Conservation (phyloP, 2,329 filamentous ascomycete species). For the Pestalotiopsis sp. region DNA sequence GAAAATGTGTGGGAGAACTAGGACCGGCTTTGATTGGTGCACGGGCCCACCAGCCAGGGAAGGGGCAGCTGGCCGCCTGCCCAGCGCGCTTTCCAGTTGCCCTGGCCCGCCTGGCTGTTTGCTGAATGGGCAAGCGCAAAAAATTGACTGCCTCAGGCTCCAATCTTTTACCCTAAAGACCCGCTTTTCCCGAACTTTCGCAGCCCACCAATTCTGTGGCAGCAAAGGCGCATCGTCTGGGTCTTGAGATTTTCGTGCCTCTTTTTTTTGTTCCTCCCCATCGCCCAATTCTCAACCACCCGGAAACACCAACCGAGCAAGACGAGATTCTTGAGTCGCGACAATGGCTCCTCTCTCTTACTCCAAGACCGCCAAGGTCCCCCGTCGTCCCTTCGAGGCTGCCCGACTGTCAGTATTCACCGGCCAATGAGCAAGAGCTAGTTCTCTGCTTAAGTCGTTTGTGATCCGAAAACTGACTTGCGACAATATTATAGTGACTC, state of each 20-base stretch:
- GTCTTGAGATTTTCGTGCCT: constrained; percentile 1
- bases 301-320: constrained; percentile 11
- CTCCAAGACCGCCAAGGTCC: constrained; percentile 99
- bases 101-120: neutral
- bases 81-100: neutral
- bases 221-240: neutral
- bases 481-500: constrained; percentile 76
- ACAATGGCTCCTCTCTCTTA: constrained; percentile 68
- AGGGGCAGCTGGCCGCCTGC: neutral
- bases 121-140: neutral
- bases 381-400: constrained; percentile 97
- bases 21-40: neutral
- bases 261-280: constrained; percentile 5
- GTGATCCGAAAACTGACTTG: constrained; percentile 72
- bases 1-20: constrained; percentile 7
- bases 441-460: constrained; percentile 93
- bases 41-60: neutral
- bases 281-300: constrained; percentile 14
- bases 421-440: constrained; percentile 99
- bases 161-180: constrained; percentile 11
- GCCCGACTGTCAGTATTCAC: constrained; percentile 97
- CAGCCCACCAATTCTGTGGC: constrained; percentile 10
- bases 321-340: constrained; percentile 24
- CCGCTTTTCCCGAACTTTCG: constrained; percentile 12
- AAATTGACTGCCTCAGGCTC: constrained; percentile 3